A percentile compares a stretch with the other conserved stretches of the same genome.
These are phyloP conservation scores for Phytophthora rubi DNA, from an alignment of 352 stramenopile genomes.

Conservation along the genomic window DNA sequence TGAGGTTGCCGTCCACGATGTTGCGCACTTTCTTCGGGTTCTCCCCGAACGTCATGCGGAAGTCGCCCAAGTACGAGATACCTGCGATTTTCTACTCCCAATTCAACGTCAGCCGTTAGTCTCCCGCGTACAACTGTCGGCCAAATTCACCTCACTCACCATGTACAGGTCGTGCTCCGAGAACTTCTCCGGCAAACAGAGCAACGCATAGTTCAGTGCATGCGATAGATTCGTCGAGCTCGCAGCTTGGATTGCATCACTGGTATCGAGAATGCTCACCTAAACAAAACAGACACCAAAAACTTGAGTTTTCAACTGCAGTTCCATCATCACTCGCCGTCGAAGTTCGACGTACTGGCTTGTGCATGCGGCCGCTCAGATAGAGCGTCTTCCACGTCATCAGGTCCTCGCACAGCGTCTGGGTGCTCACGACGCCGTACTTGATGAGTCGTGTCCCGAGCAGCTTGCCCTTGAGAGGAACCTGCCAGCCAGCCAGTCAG, in stretches of 20 bases:
- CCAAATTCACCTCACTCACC: slow-evolving; percentile 36
- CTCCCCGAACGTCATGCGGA: slow-evolving; percentile 91
- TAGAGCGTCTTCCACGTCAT: slow-evolving; percentile 87
- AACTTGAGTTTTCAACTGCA: slow-evolving; percentile 11
- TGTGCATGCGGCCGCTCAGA: slow-evolving; percentile 87
- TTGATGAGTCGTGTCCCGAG: slow-evolving; percentile 84
- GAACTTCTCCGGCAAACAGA: slow-evolving; percentile 83
- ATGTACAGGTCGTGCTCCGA: slow-evolving; percentile 85
- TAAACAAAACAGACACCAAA: slow-evolving; percentile 19
- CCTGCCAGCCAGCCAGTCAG: slow-evolving; percentile 27
- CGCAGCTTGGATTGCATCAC: slow-evolving; percentile 49
- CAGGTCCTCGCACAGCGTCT: slow-evolving; percentile 82
- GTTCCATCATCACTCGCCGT: background rate
- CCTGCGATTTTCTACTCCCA: slow-evolving; percentile 79
- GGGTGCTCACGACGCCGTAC: slow-evolving; percentile 88
- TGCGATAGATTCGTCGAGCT: slow-evolving; percentile 73
- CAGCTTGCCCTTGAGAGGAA: slow-evolving; percentile 59
- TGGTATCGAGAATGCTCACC: slow-evolving; percentile 68
- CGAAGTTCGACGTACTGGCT: slow-evolving; percentile 59
- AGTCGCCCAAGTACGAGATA: slow-evolving; percentile 91
- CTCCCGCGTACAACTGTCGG: background rate
- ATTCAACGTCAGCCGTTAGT: slow-evolving; percentile 7
- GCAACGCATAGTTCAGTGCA: slow-evolving; percentile 76
- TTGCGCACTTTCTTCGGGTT: slow-evolving; percentile 93
- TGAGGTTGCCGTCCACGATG: slow-evolving; percentile 89